A percentile compares a stretch with the other conserved stretches of the same genome.
Evolutionary conservation across 192 early-diverging fungal genomes (phyloP).

Genomic region (Coemansia biformis): DNA sequence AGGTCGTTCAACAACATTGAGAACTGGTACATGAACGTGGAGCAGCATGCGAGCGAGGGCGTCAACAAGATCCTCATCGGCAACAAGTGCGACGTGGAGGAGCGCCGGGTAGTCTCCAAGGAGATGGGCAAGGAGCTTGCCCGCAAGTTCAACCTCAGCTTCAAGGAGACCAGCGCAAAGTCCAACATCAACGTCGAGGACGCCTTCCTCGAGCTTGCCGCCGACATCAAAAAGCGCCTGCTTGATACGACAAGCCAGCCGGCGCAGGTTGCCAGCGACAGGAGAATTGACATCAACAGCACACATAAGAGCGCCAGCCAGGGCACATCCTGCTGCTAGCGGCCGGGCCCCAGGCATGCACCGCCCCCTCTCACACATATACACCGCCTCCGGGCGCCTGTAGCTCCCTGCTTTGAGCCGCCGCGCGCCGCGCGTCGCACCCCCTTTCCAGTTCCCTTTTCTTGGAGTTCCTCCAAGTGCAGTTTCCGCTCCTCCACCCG

Average conservation of each 20-base stretch:
- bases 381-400: too few species aligned
- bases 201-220: slow-evolving; percentile 92
- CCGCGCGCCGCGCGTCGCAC: too few species aligned
- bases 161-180: slow-evolving; percentile 97
- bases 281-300: slow-evolving; percentile 37
- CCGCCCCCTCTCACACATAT: neutral
- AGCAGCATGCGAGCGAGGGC: slow-evolving; percentile 97
- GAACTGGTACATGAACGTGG: slow-evolving; percentile 99
- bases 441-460: too few species aligned
- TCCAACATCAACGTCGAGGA: slow-evolving; percentile 97
- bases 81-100: slow-evolving; percentile 98
- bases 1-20: slow-evolving; percentile 97
- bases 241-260: slow-evolving; percentile 71
- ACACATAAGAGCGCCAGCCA: slow-evolving; percentile 29
- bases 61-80: slow-evolving; percentile 99
- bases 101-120: slow-evolving; percentile 77
- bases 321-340: slow-evolving; percentile 37
- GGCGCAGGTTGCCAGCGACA: slow-evolving; percentile 20
- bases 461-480: too few species aligned
- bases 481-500: too few species aligned
- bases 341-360: neutral
- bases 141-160: slow-evolving; percentile 90
- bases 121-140: slow-evolving; percentile 95
- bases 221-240: slow-evolving; percentile 97
- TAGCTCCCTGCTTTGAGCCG: too few species aligned